A percentile compares a stretch with the other conserved stretches of the same genome.
phyloP scores from a whole-genome alignment of 129 eudicot species.

The Artemisia tridentata region DNA sequence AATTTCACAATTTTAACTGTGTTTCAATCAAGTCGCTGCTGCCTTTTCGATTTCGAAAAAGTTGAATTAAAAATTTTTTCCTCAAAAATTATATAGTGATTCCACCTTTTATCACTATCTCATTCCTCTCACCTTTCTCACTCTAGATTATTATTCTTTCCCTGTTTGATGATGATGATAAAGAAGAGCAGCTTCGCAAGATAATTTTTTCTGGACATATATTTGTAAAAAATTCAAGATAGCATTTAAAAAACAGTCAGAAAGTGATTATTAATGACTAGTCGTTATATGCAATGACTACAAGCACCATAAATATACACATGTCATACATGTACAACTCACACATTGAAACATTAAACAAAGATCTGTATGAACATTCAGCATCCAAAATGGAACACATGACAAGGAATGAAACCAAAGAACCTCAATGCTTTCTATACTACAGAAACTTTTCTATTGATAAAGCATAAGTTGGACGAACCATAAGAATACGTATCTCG shows the following conservation, averaged over 20 bases:
- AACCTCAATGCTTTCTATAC: neutral
- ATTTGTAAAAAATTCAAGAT: no score
- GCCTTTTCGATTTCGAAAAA: no score
- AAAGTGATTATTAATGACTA: no score
- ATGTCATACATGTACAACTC: neutral
- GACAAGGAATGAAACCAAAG: constrained; percentile 7
- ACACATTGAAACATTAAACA: neutral
- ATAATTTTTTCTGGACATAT: no score
- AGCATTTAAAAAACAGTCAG: no score
- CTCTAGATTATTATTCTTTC: neutral
- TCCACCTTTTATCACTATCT: neutral
- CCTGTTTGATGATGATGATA: neutral
- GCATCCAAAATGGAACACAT: neutral
- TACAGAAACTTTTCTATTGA: neutral
- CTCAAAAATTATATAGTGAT: neutral
- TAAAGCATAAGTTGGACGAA: constrained; percentile 34
- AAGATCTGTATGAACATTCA: neutral
- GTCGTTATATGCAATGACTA: no score
- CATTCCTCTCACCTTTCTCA: neutral
- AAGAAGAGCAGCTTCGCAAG: neutral
- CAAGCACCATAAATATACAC: neutral
- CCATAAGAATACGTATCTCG: constrained; percentile 90
- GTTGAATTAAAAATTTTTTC: no score
- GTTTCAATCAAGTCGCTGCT: no score
- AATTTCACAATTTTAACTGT: no score